Base-by-base conservation (phyloP, 768 basidiomycete species). In the Mycena olivaceomarginata region DNA sequence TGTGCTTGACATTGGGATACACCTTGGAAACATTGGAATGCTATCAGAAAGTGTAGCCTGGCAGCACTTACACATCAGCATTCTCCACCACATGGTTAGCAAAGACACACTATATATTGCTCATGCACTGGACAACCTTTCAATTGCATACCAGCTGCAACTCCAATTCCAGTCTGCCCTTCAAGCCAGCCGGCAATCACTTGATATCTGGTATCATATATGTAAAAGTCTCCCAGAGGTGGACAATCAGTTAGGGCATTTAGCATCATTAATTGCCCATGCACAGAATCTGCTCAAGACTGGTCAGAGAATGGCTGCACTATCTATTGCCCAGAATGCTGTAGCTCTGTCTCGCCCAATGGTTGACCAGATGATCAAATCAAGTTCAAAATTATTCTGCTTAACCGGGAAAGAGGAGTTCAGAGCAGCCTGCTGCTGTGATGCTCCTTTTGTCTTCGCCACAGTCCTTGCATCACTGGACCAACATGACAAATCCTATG, bases 151-250 rank as follows among this genome's bases (percentile, higher is more conserved):
- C 25, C 51, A 41, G 1, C 0, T n/a, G 40, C 59, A 51, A n/a
- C 10, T 12, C 5, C 73, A 20, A 45, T 41, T 59, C 20, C 45
- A 67, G 10, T 31, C 25, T 39, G 73, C 73, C 6, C n/a, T 74
- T 22, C 43, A 71, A 18, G 70, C 75, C 39, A 76, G 62, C 64
- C 37, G 71, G 20, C 63, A 76, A 22, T 56, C 75, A 9, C n/a
- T 71, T 48, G 63, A 39, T 15, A 13, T 57, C 31, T 71, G 59
- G 59, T 11, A 10, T 40, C 59, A 60, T 39, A 10, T 60, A 39
- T 60, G 51, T 3, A 51, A 31, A 13, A 22, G 46, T 53, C 18
- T 76, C 1, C n/a, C 64, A 15, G 75, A 60, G 41, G 25, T 8
- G 10, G 12, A 20, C 25, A n/a, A 45, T 25, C 20, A 53, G 11